Evolutionary conservation across 169 alveolate species (phyloP).

Genomic region (Plasmodium cynomolgi): DNA sequence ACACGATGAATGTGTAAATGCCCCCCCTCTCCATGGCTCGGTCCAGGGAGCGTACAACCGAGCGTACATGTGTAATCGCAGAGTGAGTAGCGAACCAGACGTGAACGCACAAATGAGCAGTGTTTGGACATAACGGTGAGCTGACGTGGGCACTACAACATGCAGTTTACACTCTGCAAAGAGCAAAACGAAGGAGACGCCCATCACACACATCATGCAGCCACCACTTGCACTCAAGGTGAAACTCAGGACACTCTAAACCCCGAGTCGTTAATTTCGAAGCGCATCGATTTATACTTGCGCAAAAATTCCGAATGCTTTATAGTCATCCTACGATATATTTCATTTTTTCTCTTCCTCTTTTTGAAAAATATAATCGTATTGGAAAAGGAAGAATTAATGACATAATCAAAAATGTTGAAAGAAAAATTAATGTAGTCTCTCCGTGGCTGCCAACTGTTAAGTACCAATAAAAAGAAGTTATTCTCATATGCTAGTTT

Average conservation of each 20-base stretch:
- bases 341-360: constrained; percentile 9
- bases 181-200: too few species aligned
- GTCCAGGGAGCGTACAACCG: neutral
- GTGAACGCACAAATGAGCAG: neutral
- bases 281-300: constrained; percentile 22
- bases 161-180: too few species aligned
- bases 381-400: constrained; percentile 21
- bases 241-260: neutral
- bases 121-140: neutral
- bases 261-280: constrained; percentile 31
- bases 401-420: constrained; percentile 12
- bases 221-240: neutral
- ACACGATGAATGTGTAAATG: neutral
- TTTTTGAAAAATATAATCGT: constrained; percentile 28
- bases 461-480: constrained; percentile 32
- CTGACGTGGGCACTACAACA: neutral
- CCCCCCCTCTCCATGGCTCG: neutral
- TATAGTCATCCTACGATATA: constrained; percentile 3
- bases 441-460: constrained; percentile 13
- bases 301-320: constrained; percentile 39
- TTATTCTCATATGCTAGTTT: constrained; percentile 37
- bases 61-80: neutral
- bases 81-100: too few species aligned
- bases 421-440: neutral
- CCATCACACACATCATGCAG: neutral